Conservation (phyloP, 2,329 filamentous ascomycete species). For the Myrmaecium sp. region DNA sequence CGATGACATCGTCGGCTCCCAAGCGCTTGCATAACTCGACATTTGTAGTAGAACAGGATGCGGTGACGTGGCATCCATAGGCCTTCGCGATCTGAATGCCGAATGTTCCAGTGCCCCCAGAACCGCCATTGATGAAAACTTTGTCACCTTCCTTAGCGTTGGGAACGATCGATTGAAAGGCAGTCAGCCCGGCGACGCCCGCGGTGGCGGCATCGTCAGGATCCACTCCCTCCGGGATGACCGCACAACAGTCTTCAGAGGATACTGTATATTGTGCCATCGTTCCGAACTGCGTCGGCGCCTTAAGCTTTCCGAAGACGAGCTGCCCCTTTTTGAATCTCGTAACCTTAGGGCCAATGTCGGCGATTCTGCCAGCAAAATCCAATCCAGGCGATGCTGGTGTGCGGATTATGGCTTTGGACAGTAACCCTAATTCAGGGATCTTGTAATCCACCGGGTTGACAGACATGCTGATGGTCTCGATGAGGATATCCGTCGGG, state of each 20-base stretch:
- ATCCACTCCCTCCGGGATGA: slow-evolving; percentile 12
- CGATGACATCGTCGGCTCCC: slow-evolving; percentile 47
- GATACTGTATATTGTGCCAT: slow-evolving; percentile 22
- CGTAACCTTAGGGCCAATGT: slow-evolving; percentile 12
- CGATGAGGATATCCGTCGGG: slow-evolving; percentile 35
- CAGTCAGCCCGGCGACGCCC: slow-evolving; percentile 22
- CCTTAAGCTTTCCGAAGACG: slow-evolving; percentile 22
- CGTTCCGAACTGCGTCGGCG: slow-evolving; percentile 16
- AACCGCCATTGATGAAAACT: slow-evolving; percentile 49
- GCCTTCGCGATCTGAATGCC: slow-evolving; percentile 47
- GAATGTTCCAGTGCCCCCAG: slow-evolving; percentile 43
- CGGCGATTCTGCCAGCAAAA: slow-evolving; percentile 33
- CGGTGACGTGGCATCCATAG: slow-evolving; percentile 41
- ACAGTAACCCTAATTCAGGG: slow-evolving; percentile 32
- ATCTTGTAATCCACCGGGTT: slow-evolving; percentile 52
- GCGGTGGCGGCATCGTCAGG: slow-evolving; percentile 20
- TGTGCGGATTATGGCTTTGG: slow-evolving; percentile 17
- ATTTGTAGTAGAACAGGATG: slow-evolving; percentile 41
- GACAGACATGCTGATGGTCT: slow-evolving; percentile 35
- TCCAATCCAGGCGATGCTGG: slow-evolving; percentile 34
- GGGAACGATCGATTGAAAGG: slow-evolving; percentile 20
- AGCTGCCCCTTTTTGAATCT: slow-evolving; percentile 18
- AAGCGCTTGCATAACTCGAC: slow-evolving; percentile 37
- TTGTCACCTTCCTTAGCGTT: slow-evolving; percentile 27
- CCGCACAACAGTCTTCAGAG: slow-evolving; percentile 7